phyloP scores from a whole-genome alignment of 768 basidiomycete genomes.

The Botryobasidium botryosum region DNA sequence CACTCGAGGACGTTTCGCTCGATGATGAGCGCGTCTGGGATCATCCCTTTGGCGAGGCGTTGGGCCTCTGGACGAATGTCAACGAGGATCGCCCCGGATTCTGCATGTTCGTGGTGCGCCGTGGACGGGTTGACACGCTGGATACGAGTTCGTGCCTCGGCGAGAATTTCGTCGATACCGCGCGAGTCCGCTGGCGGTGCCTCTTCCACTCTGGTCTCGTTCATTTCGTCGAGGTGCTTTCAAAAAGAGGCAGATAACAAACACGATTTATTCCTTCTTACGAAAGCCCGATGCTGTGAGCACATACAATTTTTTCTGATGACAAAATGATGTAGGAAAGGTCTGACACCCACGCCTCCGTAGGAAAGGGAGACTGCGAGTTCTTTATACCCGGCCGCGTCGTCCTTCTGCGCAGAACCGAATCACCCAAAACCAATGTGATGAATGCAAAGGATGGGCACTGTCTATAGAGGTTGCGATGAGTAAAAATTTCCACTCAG shows the following conservation, averaged over 20 bases:
- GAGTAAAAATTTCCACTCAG: too few relatives aligned
- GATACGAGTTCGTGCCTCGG: conserved; percentile 40
- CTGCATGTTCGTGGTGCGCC: conserved; percentile 30
- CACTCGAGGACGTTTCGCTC: conserved; percentile 68
- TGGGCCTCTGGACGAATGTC: conserved; percentile 57
- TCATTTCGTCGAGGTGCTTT: neutral
- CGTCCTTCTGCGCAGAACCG: neutral
- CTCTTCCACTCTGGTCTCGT: neutral
- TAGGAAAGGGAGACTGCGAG: neutral
- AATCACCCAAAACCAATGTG: neutral
- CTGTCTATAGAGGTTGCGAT: neutral
- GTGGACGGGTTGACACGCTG: conserved; percentile 45
- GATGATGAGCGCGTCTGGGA: conserved; percentile 52
- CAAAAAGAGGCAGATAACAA: neutral
- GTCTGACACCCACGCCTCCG: neutral
- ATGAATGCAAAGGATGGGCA: neutral
- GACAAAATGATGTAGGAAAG: neutral
- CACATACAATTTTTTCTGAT: neutral
- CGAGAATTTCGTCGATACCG: conserved; percentile 39
- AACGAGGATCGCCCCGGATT: conserved; percentile 47
- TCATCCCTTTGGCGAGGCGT: conserved; percentile 37
- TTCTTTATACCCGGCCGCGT: neutral
- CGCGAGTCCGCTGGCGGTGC: conserved; percentile 46
- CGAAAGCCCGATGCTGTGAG: too few relatives aligned
- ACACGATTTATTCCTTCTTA: too few relatives aligned